These are phyloP conservation scores for Durusdinium trenchii DNA, from an alignment of 73 alveolate species.

Conservation along the genomic window DNA sequence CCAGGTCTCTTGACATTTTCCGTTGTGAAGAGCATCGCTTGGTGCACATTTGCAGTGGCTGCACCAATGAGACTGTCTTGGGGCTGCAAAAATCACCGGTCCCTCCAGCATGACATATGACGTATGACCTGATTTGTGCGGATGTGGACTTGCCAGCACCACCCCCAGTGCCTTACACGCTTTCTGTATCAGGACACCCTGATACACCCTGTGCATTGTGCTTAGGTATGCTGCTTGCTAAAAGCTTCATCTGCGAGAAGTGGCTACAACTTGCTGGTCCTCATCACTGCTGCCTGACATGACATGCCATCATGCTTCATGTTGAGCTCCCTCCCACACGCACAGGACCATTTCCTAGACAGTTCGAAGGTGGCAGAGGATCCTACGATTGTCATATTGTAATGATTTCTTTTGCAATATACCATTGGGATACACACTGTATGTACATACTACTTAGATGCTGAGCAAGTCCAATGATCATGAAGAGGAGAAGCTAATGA, in stretches of 20 bases:
- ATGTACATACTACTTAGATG: too few species aligned
- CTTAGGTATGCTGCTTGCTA: conserved; percentile 42
- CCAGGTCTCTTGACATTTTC: conserved; percentile 51
- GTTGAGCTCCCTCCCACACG: too few species aligned
- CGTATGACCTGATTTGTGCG: background rate
- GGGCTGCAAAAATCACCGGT: background rate
- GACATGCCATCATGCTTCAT: too few species aligned
- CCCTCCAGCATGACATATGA: background rate
- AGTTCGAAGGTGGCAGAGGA: too few species aligned
- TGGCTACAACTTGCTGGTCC: conserved; percentile 16
- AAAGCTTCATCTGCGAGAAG: background rate
- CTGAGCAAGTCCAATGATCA: too few species aligned
- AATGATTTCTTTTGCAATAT: too few species aligned
- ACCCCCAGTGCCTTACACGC: background rate
- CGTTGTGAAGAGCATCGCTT: background rate
- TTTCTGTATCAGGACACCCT: background rate
- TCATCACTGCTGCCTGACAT: conserved; percentile 50
- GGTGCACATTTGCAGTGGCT: background rate
- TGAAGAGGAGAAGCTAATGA: too few species aligned
- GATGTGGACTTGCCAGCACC: background rate
- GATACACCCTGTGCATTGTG: background rate
- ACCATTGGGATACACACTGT: background rate
- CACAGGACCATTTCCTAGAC: too few species aligned
- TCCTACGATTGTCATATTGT: too few species aligned
- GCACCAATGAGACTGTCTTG: conserved; percentile 11